phyloP scores from a whole-genome alignment of 2,329 filamentous ascomycete species.

The Tolypocladium inflatum region DNA sequence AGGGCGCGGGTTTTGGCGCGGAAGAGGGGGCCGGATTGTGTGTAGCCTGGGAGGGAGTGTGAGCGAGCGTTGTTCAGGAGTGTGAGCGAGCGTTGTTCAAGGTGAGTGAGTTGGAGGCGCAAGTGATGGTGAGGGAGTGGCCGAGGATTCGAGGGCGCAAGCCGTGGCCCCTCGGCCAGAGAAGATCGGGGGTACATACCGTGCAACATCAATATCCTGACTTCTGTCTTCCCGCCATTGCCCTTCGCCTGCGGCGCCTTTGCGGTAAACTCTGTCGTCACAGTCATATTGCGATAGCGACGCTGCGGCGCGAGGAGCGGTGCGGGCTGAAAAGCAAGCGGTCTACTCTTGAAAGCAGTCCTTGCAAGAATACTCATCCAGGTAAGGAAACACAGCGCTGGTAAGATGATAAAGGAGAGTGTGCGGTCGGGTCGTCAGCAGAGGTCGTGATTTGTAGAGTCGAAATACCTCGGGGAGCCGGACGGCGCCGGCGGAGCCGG shows the following conservation, averaged over 20 bases:
- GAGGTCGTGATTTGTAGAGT: not conserved
- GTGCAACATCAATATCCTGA: conserved; percentile 72
- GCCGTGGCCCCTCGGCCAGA: not conserved
- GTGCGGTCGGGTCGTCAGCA: not conserved
- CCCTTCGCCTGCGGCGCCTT: conserved; percentile 19
- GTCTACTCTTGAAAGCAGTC: conserved; percentile 8
- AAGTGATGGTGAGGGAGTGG: not conserved
- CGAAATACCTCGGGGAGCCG: not conserved
- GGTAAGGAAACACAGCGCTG: not conserved
- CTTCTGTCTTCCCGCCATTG: conserved; percentile 32
- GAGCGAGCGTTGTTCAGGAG: not conserved
- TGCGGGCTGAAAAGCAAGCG: conserved; percentile 1
- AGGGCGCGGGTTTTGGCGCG: conserved; percentile 80
- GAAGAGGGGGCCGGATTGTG: conserved; percentile 81
- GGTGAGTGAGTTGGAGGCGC: not conserved
- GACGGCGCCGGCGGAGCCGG: not conserved
- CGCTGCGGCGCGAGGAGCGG: not conserved
- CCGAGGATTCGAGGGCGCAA: not conserved
- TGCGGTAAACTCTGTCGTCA: conserved; percentile 8
- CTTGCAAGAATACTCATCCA: conserved; percentile 10
- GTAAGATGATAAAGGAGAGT: not conserved
- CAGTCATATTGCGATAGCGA: conserved; percentile 16
- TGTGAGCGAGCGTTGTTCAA: not conserved
- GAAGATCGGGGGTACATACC: conserved; percentile 31
- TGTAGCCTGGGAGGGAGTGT: conserved; percentile 53